Conservation (phyloP, 2,329 filamentous ascomycete genomes). For the Xylaria sp. region DNA sequence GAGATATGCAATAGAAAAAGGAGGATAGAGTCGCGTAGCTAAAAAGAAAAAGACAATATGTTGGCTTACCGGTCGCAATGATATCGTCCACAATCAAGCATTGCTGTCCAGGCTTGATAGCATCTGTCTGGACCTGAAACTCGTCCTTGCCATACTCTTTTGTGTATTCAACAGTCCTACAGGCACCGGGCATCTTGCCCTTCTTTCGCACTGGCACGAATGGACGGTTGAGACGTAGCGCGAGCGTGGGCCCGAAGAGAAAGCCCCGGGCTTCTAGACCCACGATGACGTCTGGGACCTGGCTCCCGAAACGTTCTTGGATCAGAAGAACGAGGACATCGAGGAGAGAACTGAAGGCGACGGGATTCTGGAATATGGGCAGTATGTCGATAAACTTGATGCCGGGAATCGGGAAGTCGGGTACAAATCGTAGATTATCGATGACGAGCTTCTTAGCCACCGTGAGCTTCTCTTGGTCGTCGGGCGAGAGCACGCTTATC, state of each 20-base stretch:
- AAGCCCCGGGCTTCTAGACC: constrained; percentile 95
- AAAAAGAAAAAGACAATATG: constrained; percentile 18
- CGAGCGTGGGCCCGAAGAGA: constrained; percentile 90
- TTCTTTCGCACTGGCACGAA: constrained; percentile 96
- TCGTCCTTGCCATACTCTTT: constrained; percentile 97
- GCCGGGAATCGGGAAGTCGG: constrained; percentile 90
- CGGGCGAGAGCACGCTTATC: constrained; percentile 57
- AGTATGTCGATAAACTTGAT: constrained; percentile 99
- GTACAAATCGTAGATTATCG: constrained; percentile 81
- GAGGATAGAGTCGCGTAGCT: background rate
- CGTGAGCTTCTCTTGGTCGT: constrained; percentile 46
- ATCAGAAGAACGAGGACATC: constrained; percentile 88
- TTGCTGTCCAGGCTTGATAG: constrained; percentile 85
- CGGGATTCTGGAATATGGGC: constrained; percentile 86
- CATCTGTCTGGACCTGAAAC: constrained; percentile 94
- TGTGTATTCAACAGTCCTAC: constrained; percentile 83
- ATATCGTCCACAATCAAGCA: constrained; percentile 97
- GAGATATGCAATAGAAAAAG: constrained; percentile 3
- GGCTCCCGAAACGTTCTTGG: constrained; percentile 66
- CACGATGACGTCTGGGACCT: constrained; percentile 87
- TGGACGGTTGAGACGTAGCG: constrained; percentile 80
- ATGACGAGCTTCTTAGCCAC: constrained; percentile 62
- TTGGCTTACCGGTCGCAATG: constrained; percentile 88
- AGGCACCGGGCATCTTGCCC: constrained; percentile 93
- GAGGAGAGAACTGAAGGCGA: constrained; percentile 79